Evolutionary conservation across 2,329 filamentous ascomycete genomes (phyloP).

Genomic region (Pyrenophora tritici-repentis): DNA sequence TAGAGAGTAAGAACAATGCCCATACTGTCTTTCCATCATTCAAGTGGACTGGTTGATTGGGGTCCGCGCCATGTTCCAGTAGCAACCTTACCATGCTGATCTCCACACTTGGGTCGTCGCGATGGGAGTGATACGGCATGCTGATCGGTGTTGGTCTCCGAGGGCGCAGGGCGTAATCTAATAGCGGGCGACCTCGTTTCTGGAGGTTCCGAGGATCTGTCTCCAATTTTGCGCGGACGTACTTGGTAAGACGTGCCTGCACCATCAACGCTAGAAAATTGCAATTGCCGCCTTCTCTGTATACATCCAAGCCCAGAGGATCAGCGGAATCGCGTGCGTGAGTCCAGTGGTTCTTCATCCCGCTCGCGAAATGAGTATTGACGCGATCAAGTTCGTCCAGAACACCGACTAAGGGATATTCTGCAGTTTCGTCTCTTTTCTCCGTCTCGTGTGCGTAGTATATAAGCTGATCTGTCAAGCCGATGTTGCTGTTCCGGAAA

Average conservation of each 20-base stretch:
- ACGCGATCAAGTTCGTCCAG: conserved; percentile 15
- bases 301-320: not conserved
- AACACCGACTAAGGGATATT: not conserved
- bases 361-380: conserved; percentile 10
- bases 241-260: conserved; percentile 14
- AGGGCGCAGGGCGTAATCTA: conserved; percentile 22
- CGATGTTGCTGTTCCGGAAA: not conserved
- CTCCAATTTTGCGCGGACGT: conserved; percentile 13
- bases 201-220: not conserved
- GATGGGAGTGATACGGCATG: conserved; percentile 12
- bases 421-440: not conserved
- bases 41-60: conserved; percentile 15
- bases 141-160: not conserved
- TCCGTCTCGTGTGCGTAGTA: conserved; percentile 16
- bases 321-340: conserved; percentile 3
- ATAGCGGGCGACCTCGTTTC: conserved; percentile 13
- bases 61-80: conserved; percentile 10
- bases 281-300: conserved; percentile 7
- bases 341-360: conserved; percentile 14
- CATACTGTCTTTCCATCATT: conserved; percentile 15
- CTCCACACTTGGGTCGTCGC: conserved; percentile 14
- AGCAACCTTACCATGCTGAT: conserved; percentile 17
- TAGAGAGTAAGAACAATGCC: conserved; percentile 13
- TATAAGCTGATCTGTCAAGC: conserved; percentile 12
- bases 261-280: conserved; percentile 17